Evolutionary conservation across 2,329 filamentous ascomycete genomes (phyloP).

Genomic region (Samsoniella hepiali): DNA sequence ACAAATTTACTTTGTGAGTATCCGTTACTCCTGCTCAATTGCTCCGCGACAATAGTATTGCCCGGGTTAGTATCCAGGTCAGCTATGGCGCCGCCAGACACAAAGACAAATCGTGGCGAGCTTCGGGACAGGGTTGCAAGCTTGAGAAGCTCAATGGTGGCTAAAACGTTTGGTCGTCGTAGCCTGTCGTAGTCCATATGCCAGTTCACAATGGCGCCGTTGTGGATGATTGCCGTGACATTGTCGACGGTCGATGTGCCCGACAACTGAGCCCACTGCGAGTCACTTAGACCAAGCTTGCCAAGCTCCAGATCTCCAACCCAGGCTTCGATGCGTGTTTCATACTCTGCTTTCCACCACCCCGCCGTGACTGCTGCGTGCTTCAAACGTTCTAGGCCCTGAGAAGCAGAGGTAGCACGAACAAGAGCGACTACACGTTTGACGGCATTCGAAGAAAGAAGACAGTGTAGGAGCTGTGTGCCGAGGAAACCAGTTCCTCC

Average conservation of each 20-base stretch:
- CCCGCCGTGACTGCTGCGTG: conserved; percentile 16
- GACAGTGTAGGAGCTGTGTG: conserved; percentile 18
- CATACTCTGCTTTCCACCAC: conserved; percentile 22
- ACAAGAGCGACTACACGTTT: conserved; percentile 16
- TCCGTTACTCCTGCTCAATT: conserved; percentile 15
- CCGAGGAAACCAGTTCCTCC: conserved; percentile 22
- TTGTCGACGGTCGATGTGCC: conserved; percentile 40
- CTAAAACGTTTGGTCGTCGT: conserved; percentile 65
- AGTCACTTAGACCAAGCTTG: conserved; percentile 63
- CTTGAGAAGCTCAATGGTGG: conserved; percentile 24
- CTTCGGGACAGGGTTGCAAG: conserved; percentile 18
- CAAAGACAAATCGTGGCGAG: conserved; percentile 23
- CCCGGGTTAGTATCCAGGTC: background rate
- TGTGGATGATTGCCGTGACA: conserved; percentile 73
- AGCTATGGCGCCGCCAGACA: conserved; percentile 24
- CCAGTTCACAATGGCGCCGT: conserved; percentile 83
- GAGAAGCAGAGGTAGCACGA: conserved; percentile 13
- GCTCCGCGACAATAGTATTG: background rate
- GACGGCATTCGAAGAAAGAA: background rate
- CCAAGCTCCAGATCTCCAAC: conserved; percentile 68
- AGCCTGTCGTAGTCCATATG: conserved; percentile 72
- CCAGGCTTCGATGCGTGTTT: conserved; percentile 56
- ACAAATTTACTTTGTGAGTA: conserved; percentile 27
- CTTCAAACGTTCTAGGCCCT: conserved; percentile 20
- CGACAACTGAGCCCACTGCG: conserved; percentile 58